Conservation (phyloP, 176 grass and related monocot genomes). For the Rhynchospora breviuscula region DNA sequence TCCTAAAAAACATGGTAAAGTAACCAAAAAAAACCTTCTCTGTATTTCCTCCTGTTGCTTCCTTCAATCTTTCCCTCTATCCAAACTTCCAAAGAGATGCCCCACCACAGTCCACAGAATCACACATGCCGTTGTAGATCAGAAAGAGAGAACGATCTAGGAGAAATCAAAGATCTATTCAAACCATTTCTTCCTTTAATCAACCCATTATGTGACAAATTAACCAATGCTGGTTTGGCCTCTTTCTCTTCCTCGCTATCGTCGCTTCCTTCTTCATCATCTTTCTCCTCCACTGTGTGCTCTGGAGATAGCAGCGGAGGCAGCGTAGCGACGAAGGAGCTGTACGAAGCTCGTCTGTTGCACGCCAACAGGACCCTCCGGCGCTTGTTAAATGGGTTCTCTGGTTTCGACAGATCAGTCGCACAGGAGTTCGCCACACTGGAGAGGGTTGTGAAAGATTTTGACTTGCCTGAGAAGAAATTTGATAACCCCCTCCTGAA, state of each 20-base stretch:
- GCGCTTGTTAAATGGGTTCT: conserved; percentile 96
- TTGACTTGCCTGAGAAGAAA: conserved; percentile 96
- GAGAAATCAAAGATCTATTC: conserved; percentile 27
- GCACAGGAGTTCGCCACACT: conserved; percentile 39
- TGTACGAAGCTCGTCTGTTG: conserved; percentile 55
- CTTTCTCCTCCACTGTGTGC: conserved; percentile 10
- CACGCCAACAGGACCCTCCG: conserved; percentile 53
- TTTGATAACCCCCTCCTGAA: conserved; percentile 82
- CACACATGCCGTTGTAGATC: conserved; percentile 36
- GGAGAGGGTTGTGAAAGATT: conserved; percentile 81
- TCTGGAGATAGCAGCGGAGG: conserved; percentile 40
- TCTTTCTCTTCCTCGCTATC: not conserved
- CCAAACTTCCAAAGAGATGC: conserved; percentile 9
- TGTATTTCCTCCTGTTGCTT: not conserved
- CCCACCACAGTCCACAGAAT: not conserved
- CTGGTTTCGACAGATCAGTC: conserved; percentile 71
- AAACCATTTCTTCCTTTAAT: not conserved
- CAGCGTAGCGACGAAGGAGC: conserved; percentile 44
- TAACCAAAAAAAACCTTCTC: not conserved
- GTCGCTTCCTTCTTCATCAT: not conserved
- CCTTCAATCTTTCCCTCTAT: not conserved
- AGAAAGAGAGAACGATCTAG: conserved; percentile 34
- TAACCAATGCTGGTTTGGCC: not conserved
- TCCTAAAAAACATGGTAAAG: not conserved
- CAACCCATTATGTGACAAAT: not conserved